Evolutionary conservation across 495 filamentous ascomycete genomes (phyloP).

Genomic region (Rhypophila decipiens): DNA sequence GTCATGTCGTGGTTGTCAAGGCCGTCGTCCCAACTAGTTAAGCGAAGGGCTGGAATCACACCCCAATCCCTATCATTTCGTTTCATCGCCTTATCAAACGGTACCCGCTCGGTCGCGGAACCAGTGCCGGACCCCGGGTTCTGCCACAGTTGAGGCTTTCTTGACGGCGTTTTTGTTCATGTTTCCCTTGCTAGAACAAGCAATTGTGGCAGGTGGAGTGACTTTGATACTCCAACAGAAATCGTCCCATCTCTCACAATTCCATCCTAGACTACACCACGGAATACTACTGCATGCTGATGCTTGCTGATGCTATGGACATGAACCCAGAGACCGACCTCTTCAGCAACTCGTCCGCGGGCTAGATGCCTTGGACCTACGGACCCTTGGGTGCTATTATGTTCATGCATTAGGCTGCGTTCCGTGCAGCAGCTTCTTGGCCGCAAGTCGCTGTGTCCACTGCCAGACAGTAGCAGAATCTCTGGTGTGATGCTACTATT

Average conservation of each 20-base stretch:
- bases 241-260: neutral
- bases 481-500: neutral
- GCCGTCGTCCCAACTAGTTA: neutral
- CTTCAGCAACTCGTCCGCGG: too few relatives aligned
- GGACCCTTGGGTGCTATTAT: too few relatives aligned
- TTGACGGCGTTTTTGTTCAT: neutral
- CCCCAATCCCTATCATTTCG: neutral
- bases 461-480: neutral
- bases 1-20: neutral
- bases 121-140: neutral
- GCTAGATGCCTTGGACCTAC: too few relatives aligned
- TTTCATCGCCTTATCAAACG: neutral
- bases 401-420: too few relatives aligned
- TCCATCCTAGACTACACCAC: too few relatives aligned
- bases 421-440: neutral
- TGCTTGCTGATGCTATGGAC: too few relatives aligned
- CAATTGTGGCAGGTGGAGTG: too few relatives aligned
- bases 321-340: too few relatives aligned
- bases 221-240: too few relatives aligned
- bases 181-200: too few relatives aligned
- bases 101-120: neutral
- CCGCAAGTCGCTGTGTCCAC: neutral
- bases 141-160: neutral
- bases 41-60: neutral
- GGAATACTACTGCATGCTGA: neutral